Evolutionary conservation across 176 grass and related monocot species (phyloP).

Genomic region (Eremochloa ophiuroides): DNA sequence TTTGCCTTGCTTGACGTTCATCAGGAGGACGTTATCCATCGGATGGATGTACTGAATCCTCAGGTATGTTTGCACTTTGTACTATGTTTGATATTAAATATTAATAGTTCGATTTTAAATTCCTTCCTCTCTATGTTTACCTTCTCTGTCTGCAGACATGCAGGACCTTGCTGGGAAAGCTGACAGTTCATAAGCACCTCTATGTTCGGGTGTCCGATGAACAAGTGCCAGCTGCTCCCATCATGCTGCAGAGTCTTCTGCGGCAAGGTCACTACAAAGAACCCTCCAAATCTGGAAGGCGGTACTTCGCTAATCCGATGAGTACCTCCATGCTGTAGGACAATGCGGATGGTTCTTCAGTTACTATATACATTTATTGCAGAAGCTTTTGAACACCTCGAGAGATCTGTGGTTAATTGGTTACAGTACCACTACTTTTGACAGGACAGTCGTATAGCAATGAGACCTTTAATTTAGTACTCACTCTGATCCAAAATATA

Average conservation of each 20-base stretch:
- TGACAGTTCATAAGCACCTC: conserved; percentile 55
- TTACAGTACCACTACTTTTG: not conserved
- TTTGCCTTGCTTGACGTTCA: conserved; percentile 9
- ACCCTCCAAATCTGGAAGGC: conserved; percentile 31
- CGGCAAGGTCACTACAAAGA: not conserved
- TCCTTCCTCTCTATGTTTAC: not conserved
- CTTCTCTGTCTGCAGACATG: conserved; percentile 43
- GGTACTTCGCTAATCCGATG: conserved; percentile 65
- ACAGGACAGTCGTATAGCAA: not conserved
- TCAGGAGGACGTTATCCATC: conserved; percentile 70
- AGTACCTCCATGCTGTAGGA: conserved; percentile 47
- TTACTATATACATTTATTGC: not conserved
- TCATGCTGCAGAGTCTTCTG: conserved; percentile 51
- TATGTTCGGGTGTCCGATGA: conserved; percentile 41
- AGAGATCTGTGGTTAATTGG: not conserved
- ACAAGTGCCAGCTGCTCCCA: conserved; percentile 39
- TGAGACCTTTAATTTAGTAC: no score
- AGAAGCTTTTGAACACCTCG: not conserved
- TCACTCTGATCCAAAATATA: no score
- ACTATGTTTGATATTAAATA: not conserved
- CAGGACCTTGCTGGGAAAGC: conserved; percentile 61
- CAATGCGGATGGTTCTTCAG: not conserved
- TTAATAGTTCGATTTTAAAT: not conserved
- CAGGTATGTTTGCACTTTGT: conserved; percentile 48
- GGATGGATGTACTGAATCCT: conserved; percentile 81